phyloP scores from a whole-genome alignment of 1,139 yeast genomes.

The Hyphopichia fennica region DNA sequence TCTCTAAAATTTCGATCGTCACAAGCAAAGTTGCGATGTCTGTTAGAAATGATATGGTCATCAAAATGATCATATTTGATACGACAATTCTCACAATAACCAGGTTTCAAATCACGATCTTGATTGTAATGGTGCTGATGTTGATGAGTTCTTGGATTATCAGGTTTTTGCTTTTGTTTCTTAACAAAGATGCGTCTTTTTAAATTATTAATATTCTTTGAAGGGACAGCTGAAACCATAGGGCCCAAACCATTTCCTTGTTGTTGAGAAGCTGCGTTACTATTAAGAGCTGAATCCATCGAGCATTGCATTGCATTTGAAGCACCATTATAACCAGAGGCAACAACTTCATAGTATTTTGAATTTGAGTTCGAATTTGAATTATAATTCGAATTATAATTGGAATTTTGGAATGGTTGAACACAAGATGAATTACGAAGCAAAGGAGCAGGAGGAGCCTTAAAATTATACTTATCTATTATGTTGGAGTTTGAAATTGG shows the following conservation, averaged over 20 bases:
- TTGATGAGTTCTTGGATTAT: constrained; percentile 23
- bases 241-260: constrained; percentile 73
- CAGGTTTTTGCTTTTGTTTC: constrained; percentile 44
- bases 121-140: constrained; percentile 17
- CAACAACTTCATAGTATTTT: constrained; percentile 65
- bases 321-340: constrained; percentile 77
- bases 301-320: constrained; percentile 45
- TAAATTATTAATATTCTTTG: constrained; percentile 62
- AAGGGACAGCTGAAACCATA: constrained; percentile 62
- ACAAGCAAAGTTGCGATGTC: constrained; percentile 80
- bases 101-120: constrained; percentile 46
- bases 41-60: constrained; percentile 67
- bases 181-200: constrained; percentile 53
- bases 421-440: constrained; percentile 32
- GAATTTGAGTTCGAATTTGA: constrained; percentile 29
- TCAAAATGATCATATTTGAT: constrained; percentile 80
- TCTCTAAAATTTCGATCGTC: constrained; percentile 71
- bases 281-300: constrained; percentile 45
- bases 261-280: constrained; percentile 28
- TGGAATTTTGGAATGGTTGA: constrained; percentile 15
- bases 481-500: neutral
- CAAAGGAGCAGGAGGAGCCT: constrained; percentile 25
- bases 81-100: constrained; percentile 94
- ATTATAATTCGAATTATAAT: neutral
- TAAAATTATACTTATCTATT: constrained; percentile 12